Percentiles rank a stretch among this genome's conserved stretches.
phyloP scores from a whole-genome alignment of 257 asterid genomes.

The Scutellaria baicalensis region DNA sequence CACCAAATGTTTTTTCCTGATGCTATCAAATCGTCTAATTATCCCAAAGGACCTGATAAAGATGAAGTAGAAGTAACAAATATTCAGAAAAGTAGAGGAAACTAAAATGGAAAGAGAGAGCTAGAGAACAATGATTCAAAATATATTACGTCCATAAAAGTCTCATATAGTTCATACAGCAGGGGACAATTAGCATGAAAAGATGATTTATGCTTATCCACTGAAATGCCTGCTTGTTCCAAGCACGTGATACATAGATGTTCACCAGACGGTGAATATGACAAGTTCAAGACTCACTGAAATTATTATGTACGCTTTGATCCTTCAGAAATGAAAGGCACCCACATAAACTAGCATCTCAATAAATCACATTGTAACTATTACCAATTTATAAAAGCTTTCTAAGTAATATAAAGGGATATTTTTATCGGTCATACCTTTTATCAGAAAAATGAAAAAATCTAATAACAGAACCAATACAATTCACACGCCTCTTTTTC shows the following conservation, averaged over 20 bases:
- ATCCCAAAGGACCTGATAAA: slow-evolving; percentile 67
- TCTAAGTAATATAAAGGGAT: background rate
- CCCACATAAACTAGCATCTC: background rate
- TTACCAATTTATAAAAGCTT: slow-evolving; percentile 2
- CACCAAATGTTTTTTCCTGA: slow-evolving; percentile 77
- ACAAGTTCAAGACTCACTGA: background rate
- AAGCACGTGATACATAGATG: background rate
- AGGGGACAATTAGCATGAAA: background rate
- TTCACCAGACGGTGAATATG: background rate
- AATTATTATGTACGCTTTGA: background rate
- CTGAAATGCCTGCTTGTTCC: slow-evolving; percentile 1
- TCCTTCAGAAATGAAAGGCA: background rate
- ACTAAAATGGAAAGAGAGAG: background rate
- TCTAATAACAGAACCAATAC: slow-evolving; percentile 63
- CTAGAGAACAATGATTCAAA: background rate
- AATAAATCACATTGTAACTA: background rate
- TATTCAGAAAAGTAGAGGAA: slow-evolving; percentile 14
- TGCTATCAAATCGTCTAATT: slow-evolving; percentile 52
- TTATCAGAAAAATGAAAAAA: slow-evolving; percentile 38
- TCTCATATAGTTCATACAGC: background rate
- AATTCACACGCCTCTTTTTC: slow-evolving; percentile 40
- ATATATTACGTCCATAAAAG: background rate
- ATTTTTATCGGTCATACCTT: slow-evolving; percentile 34
- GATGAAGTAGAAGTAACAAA: background rate
- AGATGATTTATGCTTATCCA: background rate